Evolutionary conservation across 2,329 filamentous ascomycete species (phyloP), one percentile per base, ranked within the genome.

Genomic region (Alternaria metachromatica): DNA sequence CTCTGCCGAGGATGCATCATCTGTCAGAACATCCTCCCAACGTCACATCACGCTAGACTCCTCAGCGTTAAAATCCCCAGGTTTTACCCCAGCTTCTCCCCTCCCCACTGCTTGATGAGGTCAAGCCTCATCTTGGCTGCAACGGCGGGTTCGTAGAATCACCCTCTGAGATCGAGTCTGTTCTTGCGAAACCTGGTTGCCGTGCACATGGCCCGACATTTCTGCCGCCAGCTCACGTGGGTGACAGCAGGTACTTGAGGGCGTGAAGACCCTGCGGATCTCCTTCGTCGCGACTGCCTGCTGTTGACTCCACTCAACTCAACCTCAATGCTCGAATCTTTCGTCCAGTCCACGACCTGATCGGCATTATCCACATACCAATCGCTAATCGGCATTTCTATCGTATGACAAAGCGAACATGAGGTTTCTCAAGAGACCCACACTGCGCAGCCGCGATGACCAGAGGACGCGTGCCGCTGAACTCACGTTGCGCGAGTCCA

Each of bases 401-500:
- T 25, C 43, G 33, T 23, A 46, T 44, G 10, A 53, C 33, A 20
- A 41, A 23, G 33, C 28, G 37, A 71, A 12, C 8, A 78, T 78
- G 76, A 69, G 64, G 4, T 74, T 79, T 58, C 77, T 79, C 63
- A 72, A 74, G 60, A 73, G 59, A 55, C 69, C 71, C 18, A 71
- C 67, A 25, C 66, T 80, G 45, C 76, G 73, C 60, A 71, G 70
- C 48, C 72, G 75, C 60, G 76, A 80, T 58, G 79, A 82, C 60
- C 78, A 82, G 72, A 80, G 85, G 58, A 88, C 86, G 4, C 83
- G 80, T 21, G 86, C 86, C 20, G 83, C 86, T n/a, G 85, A 91
- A 76, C 82, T 93, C 65, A 92, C 89, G 0, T 76, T 92, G 28
- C 83, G 88, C 56, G 84, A 91, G 72, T 92, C 90, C 12, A 83